Percentiles rank a stretch among this genome's conserved stretches.
Conservation (phyloP, 2,329 filamentous ascomycete genomes). For the Leptosphaerulina australis region DNA sequence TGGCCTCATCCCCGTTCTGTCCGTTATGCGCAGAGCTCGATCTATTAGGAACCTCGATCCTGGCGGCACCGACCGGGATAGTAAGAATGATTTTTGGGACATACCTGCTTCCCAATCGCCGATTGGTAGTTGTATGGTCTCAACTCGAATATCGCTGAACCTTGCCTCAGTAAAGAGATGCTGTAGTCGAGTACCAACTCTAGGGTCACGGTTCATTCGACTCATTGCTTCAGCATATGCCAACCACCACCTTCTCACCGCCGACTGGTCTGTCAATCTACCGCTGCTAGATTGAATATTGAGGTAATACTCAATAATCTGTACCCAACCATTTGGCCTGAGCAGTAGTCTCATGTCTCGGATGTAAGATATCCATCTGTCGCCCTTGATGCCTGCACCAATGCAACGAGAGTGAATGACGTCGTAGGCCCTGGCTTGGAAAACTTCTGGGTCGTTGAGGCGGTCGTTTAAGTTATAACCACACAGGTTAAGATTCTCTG, state of each 20-base stretch:
- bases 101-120: slow-evolving; percentile 48
- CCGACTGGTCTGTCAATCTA: slow-evolving; percentile 63
- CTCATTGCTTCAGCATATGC: slow-evolving; percentile 46
- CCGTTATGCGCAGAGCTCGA: background rate
- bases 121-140: slow-evolving; percentile 44
- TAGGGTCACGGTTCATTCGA: slow-evolving; percentile 41
- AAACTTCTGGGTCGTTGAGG: slow-evolving; percentile 52
- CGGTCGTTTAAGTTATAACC: slow-evolving; percentile 49
- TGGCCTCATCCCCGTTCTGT: background rate
- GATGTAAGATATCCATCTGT: slow-evolving; percentile 77
- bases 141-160: slow-evolving; percentile 39
- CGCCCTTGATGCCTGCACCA: slow-evolving; percentile 71
- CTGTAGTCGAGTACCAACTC: slow-evolving; percentile 41
- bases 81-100: no score
- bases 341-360: slow-evolving; percentile 75
- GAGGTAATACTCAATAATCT: slow-evolving; percentile 86
- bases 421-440: slow-evolving; percentile 75
- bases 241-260: slow-evolving; percentile 46
- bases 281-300: slow-evolving; percentile 87
- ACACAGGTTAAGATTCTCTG: slow-evolving; percentile 45
- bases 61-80: background rate
- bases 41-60: background rate
- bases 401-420: slow-evolving; percentile 80
- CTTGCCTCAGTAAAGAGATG: slow-evolving; percentile 39
- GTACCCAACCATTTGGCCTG: slow-evolving; percentile 80